Conservation (phyloP, 345 rosid species). For the Camelina neglecta region DNA sequence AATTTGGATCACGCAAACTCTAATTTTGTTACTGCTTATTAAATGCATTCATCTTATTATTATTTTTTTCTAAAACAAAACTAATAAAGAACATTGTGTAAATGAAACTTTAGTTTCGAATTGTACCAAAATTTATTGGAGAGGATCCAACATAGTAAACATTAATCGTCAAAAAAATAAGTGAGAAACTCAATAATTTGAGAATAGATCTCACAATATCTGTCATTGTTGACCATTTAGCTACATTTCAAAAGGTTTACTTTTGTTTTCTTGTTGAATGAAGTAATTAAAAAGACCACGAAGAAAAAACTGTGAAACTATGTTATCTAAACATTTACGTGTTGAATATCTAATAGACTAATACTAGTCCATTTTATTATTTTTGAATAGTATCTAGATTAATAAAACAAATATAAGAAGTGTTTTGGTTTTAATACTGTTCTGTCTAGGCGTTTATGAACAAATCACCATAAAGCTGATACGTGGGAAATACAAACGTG, state of each 20-base stretch:
- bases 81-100: background rate
- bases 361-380: background rate
- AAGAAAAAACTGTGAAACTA: background rate
- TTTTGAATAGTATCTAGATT: background rate
- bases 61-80: background rate
- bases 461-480: too few species aligned
- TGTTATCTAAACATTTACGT: background rate
- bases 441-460: background rate
- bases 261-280: slow-evolving; percentile 1
- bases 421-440: background rate
- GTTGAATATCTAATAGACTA: background rate
- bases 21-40: background rate
- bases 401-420: background rate
- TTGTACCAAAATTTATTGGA: background rate
- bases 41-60: background rate
- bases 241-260: slow-evolving; percentile 5
- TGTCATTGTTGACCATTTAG: slow-evolving; percentile 37
- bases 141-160: slow-evolving; percentile 1
- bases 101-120: background rate
- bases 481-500: too few species aligned
- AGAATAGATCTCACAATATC: background rate
- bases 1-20: background rate
- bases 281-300: background rate
- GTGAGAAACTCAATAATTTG: background rate
- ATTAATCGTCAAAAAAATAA: slow-evolving; percentile 9